phyloP scores from a whole-genome alignment of 2,329 filamentous ascomycete species.

The Fusarium buxicola region DNA sequence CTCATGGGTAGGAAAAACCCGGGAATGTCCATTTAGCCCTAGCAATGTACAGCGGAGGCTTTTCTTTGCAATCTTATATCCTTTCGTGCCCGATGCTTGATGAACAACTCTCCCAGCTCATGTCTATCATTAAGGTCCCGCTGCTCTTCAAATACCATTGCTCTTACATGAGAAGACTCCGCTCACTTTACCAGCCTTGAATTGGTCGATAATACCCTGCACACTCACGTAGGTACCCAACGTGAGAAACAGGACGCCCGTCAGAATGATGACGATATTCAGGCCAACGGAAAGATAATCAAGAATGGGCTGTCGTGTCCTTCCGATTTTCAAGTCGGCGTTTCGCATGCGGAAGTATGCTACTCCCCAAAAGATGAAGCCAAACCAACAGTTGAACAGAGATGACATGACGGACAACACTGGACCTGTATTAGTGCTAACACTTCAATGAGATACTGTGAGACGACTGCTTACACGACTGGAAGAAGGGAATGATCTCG shows the following conservation, averaged over 20 bases:
- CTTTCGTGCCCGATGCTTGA: too few species aligned
- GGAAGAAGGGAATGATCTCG: constrained; percentile 93
- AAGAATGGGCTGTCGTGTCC: constrained; percentile 60
- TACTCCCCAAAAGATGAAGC: constrained; percentile 94
- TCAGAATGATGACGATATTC: constrained; percentile 78
- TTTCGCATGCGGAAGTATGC: constrained; percentile 82
- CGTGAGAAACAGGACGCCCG: constrained; percentile 82
- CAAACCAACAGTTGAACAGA: constrained; percentile 91
- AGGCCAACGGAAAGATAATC: constrained; percentile 68
- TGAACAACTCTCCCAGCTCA: too few species aligned
- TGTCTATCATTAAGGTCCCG: too few species aligned
- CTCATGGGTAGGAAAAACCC: too few species aligned
- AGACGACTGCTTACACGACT: constrained; percentile 64
- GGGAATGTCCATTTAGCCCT: too few species aligned
- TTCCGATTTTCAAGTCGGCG: constrained; percentile 67
- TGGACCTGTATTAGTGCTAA: constrained; percentile 42
- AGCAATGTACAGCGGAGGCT: too few species aligned
- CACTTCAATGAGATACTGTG: rapidly evolving
- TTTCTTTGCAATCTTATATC: too few species aligned
- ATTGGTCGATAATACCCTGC: constrained; percentile 81
- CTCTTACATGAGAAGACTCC: constrained; percentile 80
- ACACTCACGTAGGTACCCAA: constrained; percentile 85
- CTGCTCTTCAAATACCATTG: constrained; percentile 66
- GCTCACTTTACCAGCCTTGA: constrained; percentile 71
- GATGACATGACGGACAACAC: constrained; percentile 79